Evolutionary conservation across 2,329 filamentous ascomycete genomes (phyloP).

Genomic region (Fusarium tanahbumbuense): DNA sequence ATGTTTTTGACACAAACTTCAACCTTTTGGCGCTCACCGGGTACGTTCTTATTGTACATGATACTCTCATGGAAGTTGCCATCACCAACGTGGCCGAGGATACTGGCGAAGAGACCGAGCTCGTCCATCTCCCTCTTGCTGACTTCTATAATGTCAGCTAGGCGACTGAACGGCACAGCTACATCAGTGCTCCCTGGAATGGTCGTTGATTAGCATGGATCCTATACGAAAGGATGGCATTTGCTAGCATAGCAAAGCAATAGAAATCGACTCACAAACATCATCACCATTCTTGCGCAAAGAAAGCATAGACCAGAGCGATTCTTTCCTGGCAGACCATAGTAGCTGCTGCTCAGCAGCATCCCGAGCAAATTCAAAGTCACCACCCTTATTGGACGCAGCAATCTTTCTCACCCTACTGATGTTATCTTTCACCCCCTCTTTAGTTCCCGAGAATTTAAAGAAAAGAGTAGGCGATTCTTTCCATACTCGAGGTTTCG

Average conservation of each 20-base stretch:
- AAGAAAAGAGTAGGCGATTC: conserved; percentile 84
- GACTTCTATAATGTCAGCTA: conserved; percentile 81
- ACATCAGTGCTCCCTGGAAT: conserved; percentile 80
- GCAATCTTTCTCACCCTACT: conserved; percentile 75
- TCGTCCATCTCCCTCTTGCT: conserved; percentile 92
- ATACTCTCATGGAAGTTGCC: conserved; percentile 96
- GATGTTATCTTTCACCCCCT: conserved; percentile 83
- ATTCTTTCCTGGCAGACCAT: conserved; percentile 85
- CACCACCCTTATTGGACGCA: conserved; percentile 69
- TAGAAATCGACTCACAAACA: conserved; percentile 63
- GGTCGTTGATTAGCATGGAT: background rate
- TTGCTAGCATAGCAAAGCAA: background rate
- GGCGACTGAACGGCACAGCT: conserved; percentile 79
- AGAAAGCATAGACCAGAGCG: conserved; percentile 85
- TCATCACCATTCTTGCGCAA: conserved; percentile 73
- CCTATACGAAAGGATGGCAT: background rate
- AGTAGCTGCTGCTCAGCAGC: conserved; percentile 77
- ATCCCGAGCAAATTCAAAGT: conserved; percentile 81
- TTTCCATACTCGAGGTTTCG: conserved; percentile 75
- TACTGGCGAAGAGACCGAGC: conserved; percentile 85
- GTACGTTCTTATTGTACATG: conserved; percentile 80
- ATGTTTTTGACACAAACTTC: conserved; percentile 88
- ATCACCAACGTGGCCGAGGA: conserved; percentile 90
- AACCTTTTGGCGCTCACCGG: conserved; percentile 78
- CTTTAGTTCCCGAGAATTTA: conserved; percentile 84